Conservation (phyloP, 2,329 filamentous ascomycete species). For the Sarocladiaceae sp. region DNA sequence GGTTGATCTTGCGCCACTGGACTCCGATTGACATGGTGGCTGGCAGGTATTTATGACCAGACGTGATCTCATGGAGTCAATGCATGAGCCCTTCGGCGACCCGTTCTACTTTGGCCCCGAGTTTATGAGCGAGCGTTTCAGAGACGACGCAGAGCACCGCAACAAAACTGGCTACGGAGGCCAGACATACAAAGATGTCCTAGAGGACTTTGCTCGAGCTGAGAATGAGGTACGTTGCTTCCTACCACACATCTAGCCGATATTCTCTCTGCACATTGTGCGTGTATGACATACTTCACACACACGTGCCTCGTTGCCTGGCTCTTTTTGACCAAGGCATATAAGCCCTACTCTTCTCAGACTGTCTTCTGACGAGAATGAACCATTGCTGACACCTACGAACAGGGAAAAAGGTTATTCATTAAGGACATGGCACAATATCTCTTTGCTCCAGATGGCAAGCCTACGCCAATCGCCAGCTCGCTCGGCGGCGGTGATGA, state of each 20-base stretch:
- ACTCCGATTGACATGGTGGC: background rate
- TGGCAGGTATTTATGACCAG: conserved; percentile 92
- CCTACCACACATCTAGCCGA: conserved; percentile 17
- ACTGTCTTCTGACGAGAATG: background rate
- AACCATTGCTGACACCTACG: background rate
- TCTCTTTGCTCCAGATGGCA: conserved; percentile 67
- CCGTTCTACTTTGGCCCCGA: conserved; percentile 95
- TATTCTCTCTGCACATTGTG: conserved; percentile 14
- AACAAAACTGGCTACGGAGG: conserved; percentile 58
- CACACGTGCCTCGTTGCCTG: background rate
- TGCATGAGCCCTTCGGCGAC: conserved; percentile 96
- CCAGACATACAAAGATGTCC: conserved; percentile 69
- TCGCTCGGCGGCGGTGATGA: conserved; percentile 66
- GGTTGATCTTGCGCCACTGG: background rate
- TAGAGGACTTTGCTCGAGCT: conserved; percentile 68
- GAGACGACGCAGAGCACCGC: conserved; percentile 53
- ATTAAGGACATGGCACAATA: conserved; percentile 99
- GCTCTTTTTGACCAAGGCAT: background rate
- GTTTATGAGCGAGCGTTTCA: conserved; percentile 72
- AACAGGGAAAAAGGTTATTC: conserved; percentile 81
- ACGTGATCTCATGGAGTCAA: conserved; percentile 69
- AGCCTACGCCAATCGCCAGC: conserved; percentile 65
- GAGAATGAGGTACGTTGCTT: conserved; percentile 59
- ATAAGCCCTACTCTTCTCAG: background rate
- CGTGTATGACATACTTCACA: too few species aligned